Base-by-base conservation (phyloP, 495 filamentous ascomycete species). In the Evansstolkia leycettana region DNA sequence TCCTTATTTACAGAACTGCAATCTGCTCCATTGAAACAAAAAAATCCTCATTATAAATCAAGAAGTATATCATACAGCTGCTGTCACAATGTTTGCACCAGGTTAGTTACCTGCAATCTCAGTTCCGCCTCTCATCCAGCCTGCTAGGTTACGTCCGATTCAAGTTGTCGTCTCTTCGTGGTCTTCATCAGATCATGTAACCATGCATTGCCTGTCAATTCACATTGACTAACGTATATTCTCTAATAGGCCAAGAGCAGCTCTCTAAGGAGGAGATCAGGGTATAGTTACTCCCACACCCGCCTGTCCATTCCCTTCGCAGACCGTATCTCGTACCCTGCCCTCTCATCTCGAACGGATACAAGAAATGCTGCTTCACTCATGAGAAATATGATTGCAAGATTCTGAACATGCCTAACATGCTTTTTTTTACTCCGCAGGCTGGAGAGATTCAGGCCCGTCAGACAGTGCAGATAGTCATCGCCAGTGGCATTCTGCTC, bases 391-490 rank as follows among this genome's bases (percentile, higher is more conserved):
- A n/a, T n/a, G n/a, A n/a, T n/a, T n/a, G n/a, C n/a, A n/a, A n/a
- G n/a, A n/a, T 17, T 25, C 10, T 27, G 9, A 26, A 15, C 17
- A 36, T 25, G 32, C 19, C 18, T 31, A 28, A 42, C 37, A 14
- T 37, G n/a, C 33, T 28, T 8, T 26, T 16, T 32, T 9, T 28
- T 35, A n/a, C 24, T 28, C 3, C 31, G 28, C 31, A 76, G 63
- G 70, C 69, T 29, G 73, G 73, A 51, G 84, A 90, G 65, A 59
- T 65, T 32, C 75, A 84, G 60, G 84, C 87, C 27, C 63, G 54
- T 49, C 65, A 70, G 52, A 82, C 76, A 31, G 51, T 87, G 48
- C 72, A 75, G 51, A 66, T 60, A 31, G 74, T 74, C 43, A 43
- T 84, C 37, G 68, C 70, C 23, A 68, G 72, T 32, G 72, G 76